Base-by-base conservation (phyloP, 2,329 filamentous ascomycete species). In the Sordariomycetes sp. region DNA sequence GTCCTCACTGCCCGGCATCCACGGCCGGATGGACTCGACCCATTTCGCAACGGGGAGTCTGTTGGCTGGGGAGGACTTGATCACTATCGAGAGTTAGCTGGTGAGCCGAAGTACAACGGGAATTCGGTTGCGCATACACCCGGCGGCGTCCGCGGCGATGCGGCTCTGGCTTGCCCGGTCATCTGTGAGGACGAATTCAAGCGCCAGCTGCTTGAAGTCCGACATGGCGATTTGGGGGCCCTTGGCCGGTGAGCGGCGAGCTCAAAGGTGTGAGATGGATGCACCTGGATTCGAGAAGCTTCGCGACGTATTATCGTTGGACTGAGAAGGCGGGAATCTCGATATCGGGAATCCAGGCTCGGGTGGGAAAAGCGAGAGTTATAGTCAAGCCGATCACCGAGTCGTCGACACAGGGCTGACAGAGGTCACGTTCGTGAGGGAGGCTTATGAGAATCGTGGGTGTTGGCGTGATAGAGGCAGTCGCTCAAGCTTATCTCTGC, bases 121-220 rank as follows among this genome's bases (percentile, higher is more conserved):
- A 22, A 5, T 22, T 48, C n/a, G 43, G 43, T 8, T 22, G 6
- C 25, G 61, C 65, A 22, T 60, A 76, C 74, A 73, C 62, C 67
- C 67, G 22, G 79, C 78, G n/a, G 78, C 75, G 55, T 74, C 72
- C 56, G 74, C 69, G 34, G 75, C 71, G 60, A 80, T 72, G 35
- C 62, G 66, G 18, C 65, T 69, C 61, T 74, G 70, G 59, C 68
- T 70, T 43, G 69, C 67, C 59, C 74, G 72, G 59, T 78, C 72
- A 58, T 81, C 78, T 10, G 76, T 71, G 48, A 82, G 76, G 60
- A 82, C 79, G 66, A 78, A 82, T 62, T 79, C 74, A 58, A 81
- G 69, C 37, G 79, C 79, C 62, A 80, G 73, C 62, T 79, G 76
- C 62, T 76, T 73, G 62, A 81, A 76, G 64, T 73, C 74, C 55